phyloP scores from a whole-genome alignment of 2,329 filamentous ascomycete genomes.

The Neopestalotiopsis rosae region DNA sequence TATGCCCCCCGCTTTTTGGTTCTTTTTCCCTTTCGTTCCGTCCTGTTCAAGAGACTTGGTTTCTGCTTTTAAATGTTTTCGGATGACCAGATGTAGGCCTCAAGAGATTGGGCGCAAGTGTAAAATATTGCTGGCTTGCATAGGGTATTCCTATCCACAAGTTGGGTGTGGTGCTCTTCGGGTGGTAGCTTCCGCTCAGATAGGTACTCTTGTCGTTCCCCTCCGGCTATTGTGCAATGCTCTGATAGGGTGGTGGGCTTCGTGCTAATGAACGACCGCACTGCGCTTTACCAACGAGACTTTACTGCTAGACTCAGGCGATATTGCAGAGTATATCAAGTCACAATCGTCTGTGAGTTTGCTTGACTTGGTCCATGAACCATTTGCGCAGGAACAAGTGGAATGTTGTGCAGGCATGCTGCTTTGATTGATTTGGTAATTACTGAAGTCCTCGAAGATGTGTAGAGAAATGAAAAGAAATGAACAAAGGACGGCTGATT shows the following conservation, averaged over 20 bases:
- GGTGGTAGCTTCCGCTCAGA: background rate
- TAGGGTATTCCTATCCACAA: too few relatives aligned
- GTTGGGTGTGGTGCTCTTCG: background rate
- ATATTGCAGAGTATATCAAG: too few relatives aligned
- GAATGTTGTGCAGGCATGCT: background rate
- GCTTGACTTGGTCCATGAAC: background rate
- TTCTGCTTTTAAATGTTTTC: background rate
- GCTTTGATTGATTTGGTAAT: background rate
- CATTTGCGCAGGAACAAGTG: slow-evolving; percentile 1
- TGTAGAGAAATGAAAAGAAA: slow-evolving; percentile 1
- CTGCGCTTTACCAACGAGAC: too few relatives aligned
- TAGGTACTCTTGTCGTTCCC: too few relatives aligned
- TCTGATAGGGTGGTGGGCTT: too few relatives aligned
- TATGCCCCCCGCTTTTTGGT: background rate
- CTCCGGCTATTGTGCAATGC: too few relatives aligned
- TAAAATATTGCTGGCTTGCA: too few relatives aligned
- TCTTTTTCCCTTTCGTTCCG: background rate
- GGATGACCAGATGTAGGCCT: background rate
- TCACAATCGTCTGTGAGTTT: background rate
- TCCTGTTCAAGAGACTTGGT: background rate
- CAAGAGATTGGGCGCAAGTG: too few relatives aligned
- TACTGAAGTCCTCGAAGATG: background rate
- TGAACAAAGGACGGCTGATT: background rate
- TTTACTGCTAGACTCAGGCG: too few relatives aligned
- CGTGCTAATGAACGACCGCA: too few relatives aligned